Conservation (phyloP, 345 rosid genomes). For the Angophora floribunda region DNA sequence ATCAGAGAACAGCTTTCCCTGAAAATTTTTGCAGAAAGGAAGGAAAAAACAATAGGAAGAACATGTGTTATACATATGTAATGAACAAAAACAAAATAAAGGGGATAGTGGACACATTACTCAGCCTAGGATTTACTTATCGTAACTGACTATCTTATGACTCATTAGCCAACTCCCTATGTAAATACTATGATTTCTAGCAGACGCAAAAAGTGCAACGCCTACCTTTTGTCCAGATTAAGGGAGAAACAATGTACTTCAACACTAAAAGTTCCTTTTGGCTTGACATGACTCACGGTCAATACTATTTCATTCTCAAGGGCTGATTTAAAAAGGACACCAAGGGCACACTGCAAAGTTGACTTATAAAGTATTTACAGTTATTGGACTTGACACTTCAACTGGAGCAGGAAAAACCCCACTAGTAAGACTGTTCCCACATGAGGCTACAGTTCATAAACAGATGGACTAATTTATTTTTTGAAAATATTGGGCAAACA, state of each 20-base stretch:
- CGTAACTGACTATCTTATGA: background rate
- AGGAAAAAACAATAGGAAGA: background rate
- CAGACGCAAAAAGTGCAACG: background rate
- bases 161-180: background rate
- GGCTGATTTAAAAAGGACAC: background rate
- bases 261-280: background rate
- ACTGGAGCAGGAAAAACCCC: background rate
- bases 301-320: background rate
- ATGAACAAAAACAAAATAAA: background rate
- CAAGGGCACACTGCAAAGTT: background rate
- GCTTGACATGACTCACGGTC: background rate
- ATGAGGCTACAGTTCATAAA: background rate
- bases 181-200: background rate
- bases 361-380: background rate
- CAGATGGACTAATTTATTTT: background rate
- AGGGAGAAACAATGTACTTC: background rate
- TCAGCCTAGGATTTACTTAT: background rate
- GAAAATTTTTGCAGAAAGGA: slow-evolving; percentile 3
- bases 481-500: background rate
- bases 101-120: background rate
- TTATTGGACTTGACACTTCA: background rate
- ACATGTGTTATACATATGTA: background rate
- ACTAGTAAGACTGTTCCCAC: background rate
- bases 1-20: slow-evolving; percentile 87
- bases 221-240: background rate